Percentiles rank a stretch among this genome's conserved stretches.
These are phyloP conservation scores for Phytophthora aleatoria DNA, from an alignment of 352 stramenopile genomes.

Conservation along the genomic window DNA sequence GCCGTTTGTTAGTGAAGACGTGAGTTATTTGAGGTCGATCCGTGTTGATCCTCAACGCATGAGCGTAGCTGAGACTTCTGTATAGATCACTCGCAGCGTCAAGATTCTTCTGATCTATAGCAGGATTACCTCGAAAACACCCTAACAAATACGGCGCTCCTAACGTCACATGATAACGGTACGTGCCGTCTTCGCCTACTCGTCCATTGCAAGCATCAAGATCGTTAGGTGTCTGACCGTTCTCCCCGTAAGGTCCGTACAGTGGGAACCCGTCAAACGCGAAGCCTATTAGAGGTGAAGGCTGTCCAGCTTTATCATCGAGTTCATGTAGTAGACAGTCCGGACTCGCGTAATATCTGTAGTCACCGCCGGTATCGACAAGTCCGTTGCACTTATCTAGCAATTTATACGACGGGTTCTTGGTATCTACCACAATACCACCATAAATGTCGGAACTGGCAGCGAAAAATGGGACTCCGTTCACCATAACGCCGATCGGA, in stretches of 20 bases:
- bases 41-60: conserved; percentile 57
- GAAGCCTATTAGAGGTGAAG: conserved; percentile 71
- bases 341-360: conserved; percentile 72
- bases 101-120: conserved; percentile 15
- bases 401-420: conserved; percentile 43
- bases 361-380: conserved; percentile 64
- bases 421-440: conserved; percentile 47
- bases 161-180: conserved; percentile 70
- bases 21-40: conserved; percentile 44
- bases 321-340: conserved; percentile 68
- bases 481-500: conserved; percentile 73
- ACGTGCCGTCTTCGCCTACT: conserved; percentile 62
- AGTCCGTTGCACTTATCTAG: conserved; percentile 79
- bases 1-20: conserved; percentile 67
- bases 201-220: conserved; percentile 77
- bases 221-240: conserved; percentile 47
- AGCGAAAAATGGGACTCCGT: conserved; percentile 71
- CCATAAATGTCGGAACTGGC: conserved; percentile 41
- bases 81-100: conserved; percentile 38
- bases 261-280: conserved; percentile 79
- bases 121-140: conserved; percentile 53
- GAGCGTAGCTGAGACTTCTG: conserved; percentile 61
- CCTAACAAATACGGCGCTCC: conserved; percentile 63
- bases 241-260: conserved; percentile 63
- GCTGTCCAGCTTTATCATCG: conserved; percentile 29